phyloP scores from a whole-genome alignment of 179 eudicot species.

The Beta macrorhiza region DNA sequence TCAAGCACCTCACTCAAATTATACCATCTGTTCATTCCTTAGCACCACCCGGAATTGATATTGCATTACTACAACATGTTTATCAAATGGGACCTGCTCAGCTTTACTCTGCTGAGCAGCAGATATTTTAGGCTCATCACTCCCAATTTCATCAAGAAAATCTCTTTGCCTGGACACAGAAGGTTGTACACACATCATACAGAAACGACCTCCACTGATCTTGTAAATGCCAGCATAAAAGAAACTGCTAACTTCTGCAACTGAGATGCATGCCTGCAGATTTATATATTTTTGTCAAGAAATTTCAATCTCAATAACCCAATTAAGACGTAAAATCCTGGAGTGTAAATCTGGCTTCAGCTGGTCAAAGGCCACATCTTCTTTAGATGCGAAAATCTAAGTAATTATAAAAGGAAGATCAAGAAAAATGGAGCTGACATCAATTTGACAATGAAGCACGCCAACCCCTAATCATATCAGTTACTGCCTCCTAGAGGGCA shows the following conservation, averaged over 20 bases:
- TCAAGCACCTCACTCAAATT: not conserved
- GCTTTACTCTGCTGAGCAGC: not conserved
- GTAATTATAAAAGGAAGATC: not conserved
- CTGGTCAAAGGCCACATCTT: not conserved
- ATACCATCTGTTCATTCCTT: not conserved
- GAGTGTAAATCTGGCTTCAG: not conserved
- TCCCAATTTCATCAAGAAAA: not conserved
- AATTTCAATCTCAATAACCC: not conserved
- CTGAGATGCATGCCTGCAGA: not conserved
- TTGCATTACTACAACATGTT: too few species aligned
- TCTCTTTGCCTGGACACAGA: not conserved
- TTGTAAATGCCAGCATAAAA: not conserved
- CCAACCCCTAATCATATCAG: not conserved
- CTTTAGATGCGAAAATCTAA: not conserved
- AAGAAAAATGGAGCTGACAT: not conserved
- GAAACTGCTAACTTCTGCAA: not conserved
- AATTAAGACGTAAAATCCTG: not conserved
- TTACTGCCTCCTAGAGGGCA: not conserved
- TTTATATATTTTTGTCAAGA: not conserved
- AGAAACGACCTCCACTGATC: not conserved
- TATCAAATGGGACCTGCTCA: not conserved
- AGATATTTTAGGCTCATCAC: not conserved
- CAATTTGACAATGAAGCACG: not conserved
- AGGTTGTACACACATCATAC: not conserved
- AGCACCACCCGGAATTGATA: not conserved